Conservation (phyloP, 2,329 filamentous ascomycete species). For the Ciborinia camelliae region DNA sequence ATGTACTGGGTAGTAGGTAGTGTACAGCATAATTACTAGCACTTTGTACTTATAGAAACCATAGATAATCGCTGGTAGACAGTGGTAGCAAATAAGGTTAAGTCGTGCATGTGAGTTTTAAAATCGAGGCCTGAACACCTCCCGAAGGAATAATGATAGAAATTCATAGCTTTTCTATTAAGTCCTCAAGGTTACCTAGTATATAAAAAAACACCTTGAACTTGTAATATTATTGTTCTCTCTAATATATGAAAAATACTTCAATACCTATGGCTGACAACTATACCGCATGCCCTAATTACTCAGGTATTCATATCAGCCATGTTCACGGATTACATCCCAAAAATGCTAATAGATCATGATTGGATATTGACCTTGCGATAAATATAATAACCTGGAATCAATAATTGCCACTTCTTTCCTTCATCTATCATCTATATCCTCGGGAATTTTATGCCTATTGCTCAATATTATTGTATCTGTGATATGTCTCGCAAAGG, state of each 20-base stretch:
- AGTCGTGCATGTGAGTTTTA: too few species aligned
- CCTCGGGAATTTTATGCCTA: neutral
- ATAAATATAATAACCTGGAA: too few species aligned
- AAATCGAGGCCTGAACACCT: too few species aligned
- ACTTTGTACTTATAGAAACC: neutral
- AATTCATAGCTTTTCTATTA: neutral
- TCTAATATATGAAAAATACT: neutral
- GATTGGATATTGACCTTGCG: neutral
- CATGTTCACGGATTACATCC: neutral
- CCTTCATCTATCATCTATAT: neutral
- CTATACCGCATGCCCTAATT: neutral
- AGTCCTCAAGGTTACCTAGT: too few species aligned
- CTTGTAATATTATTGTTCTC: neutral
- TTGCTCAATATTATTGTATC: neutral
- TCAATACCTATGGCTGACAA: neutral
- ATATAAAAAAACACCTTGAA: neutral
- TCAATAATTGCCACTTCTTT: neutral
- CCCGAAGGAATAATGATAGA: neutral
- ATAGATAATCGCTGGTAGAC: neutral
- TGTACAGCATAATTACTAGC: neutral
- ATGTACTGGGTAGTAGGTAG: too few species aligned
- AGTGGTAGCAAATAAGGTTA: too few species aligned
- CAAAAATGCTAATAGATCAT: neutral
- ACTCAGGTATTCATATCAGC: neutral
- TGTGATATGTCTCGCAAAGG: conserved; percentile 18